A percentile compares a stretch with the other conserved stretches of the same genome.
Evolutionary conservation across 345 rosid species (phyloP).

Genomic region (Excoecaria agallocha): DNA sequence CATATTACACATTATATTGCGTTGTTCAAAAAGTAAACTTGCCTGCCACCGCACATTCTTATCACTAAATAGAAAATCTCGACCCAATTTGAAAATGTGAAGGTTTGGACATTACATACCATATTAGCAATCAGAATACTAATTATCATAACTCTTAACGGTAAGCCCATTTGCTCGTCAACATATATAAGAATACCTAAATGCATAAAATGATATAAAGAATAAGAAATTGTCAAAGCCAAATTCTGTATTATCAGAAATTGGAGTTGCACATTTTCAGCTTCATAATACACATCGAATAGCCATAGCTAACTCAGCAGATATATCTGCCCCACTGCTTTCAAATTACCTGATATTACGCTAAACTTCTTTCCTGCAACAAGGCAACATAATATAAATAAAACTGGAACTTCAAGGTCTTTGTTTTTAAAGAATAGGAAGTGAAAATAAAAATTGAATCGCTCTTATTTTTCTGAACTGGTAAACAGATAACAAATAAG

Average conservation of each 20-base stretch:
- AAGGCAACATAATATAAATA: not conserved
- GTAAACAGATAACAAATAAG: not conserved
- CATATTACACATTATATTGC: no score
- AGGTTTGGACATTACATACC: no score
- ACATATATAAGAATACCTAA: no score
- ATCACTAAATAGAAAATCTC: no score
- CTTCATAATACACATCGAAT: not conserved
- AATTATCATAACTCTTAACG: no score
- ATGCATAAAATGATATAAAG: not conserved
- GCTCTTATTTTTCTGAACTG: not conserved
- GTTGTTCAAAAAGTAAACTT: no score
- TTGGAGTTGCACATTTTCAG: not conserved
- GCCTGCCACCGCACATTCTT: no score
- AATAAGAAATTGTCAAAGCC: not conserved
- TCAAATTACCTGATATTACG: not conserved
- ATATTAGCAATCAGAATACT: no score
- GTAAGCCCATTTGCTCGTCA: no score
- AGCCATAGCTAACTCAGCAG: constrained; percentile 21
- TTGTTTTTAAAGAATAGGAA: constrained; percentile 7
- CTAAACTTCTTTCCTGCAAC: constrained; percentile 51
- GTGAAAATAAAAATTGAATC: not conserved
- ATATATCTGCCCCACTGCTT: constrained; percentile 9
- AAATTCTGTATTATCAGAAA: not conserved
- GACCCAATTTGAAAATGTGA: no score
- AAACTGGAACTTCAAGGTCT: constrained; percentile 11